Evolutionary conservation across 805 yeast species (phyloP), one percentile per base, ranked within the genome.

Genomic region (Cyberlindnera mississippiensis): DNA sequence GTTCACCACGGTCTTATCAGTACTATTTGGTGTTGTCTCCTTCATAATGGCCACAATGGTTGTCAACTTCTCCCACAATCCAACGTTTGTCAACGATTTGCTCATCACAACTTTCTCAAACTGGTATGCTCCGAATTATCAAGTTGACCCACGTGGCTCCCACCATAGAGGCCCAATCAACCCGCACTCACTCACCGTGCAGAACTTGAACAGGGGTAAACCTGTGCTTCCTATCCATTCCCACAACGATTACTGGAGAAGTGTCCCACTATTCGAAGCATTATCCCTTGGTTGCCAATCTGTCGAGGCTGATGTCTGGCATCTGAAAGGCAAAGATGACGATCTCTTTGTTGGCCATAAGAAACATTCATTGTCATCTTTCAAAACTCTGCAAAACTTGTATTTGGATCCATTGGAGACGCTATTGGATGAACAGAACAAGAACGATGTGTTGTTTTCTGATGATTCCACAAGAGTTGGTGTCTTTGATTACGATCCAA

Each of bases 221-320:
- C 45, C 36, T 2, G 46, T 44, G 6, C 29, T 57, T 15, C 69
- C 67, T 6, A 64, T 80, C 18, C 88, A 82, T 55, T 78, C 85
- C 1, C 88, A 82, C 55, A 82, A 82, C 53, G 87, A 82, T 56
- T 82, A 82, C 58, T 78, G 84, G 82, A 63, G 87, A 52, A 45
- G 55, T 3, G 52, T 63, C 4, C 87, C 87, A 1, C 63, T 82
- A 3, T 68, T 75, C 38, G 82, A 80, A 45, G 87, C 86, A 0
- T 56, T 71, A 11, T 51, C 56, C 4, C 46, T 55, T 17, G 89
- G 87, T 2, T 68, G 75, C 28, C 66, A 67, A 33, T 75, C 83
- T 37, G 67, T 81, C 1, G 89, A 82, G 59, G 81, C 82, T n/a
- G 89, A 82, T 52, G 70, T 79, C 14, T 80, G 83, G 84, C 60